Evolutionary conservation across 2,329 filamentous ascomycete genomes (phyloP).

Genomic region (Exophiala viscosa): DNA sequence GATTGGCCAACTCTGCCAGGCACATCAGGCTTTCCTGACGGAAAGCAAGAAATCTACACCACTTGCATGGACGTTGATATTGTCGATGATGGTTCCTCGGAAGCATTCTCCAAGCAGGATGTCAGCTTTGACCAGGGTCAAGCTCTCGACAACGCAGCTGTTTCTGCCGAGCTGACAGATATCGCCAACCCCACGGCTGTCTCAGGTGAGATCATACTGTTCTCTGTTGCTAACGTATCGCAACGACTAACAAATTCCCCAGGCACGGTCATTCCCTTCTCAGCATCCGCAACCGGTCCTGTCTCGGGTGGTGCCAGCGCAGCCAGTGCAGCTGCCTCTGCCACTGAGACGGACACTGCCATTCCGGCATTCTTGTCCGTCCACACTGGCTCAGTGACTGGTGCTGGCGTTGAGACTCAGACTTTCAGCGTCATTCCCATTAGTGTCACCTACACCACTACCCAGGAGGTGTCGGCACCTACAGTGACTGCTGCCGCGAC

Average conservation of each 20-base stretch:
- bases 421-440: slow-evolving; percentile 22
- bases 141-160: slow-evolving; percentile 38
- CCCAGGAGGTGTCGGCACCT: not conserved
- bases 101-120: slow-evolving; percentile 20
- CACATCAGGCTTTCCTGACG: slow-evolving; percentile 35
- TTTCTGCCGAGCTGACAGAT: slow-evolving; percentile 37
- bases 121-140: slow-evolving; percentile 34
- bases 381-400: slow-evolving; percentile 19
- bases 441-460: slow-evolving; percentile 3
- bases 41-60: slow-evolving; percentile 47
- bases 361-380: slow-evolving; percentile 20
- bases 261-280: slow-evolving; percentile 23
- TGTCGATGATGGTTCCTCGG: slow-evolving; percentile 24
- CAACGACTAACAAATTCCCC: slow-evolving; percentile 4
- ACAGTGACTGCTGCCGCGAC: slow-evolving; percentile 5
- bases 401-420: slow-evolving; percentile 22
- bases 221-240: slow-evolving; percentile 2
- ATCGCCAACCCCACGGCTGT: slow-evolving; percentile 31
- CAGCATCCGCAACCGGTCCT: slow-evolving; percentile 21
- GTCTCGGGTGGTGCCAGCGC: slow-evolving; percentile 21
- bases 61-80: slow-evolving; percentile 50
- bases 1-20: slow-evolving; percentile 69
- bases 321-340: slow-evolving; percentile 20
- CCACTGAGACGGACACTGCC: slow-evolving; percentile 11
- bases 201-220: slow-evolving; percentile 22